Evolutionary conservation across 176 grass and related monocot species (phyloP), one percentile per base, ranked within the genome.

Genomic region (Alloteropsis semialata): DNA sequence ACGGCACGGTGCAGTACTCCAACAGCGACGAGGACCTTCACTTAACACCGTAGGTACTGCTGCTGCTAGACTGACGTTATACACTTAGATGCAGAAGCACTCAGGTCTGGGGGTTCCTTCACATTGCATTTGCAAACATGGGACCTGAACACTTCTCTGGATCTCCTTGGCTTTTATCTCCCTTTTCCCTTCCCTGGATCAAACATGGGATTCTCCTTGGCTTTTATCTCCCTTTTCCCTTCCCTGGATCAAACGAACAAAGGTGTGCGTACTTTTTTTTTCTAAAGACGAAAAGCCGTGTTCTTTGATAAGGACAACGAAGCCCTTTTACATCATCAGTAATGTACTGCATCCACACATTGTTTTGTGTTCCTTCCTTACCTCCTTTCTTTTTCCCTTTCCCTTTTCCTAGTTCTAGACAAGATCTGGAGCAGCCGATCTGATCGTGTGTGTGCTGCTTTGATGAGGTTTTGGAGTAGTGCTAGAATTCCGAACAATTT

Each of bases 201-300:
- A 46, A 46, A 85, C 58, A n/a, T 49, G 14, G 55, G 59, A 76
- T 75, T 67, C 72, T 67, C 24, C 34, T 55, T 2, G 45, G 2
- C 42, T 50, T 83, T 64, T 16, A 64, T 21, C 17, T 44, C 49
- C 54, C 46, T 84, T 75, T 75, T n/a, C 4, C 41, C 51, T 69
- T n/a, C 21, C 28, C 28, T 37, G 64, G 79, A 82, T 85, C 61
- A 46, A 46, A 85, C 58, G 74, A 60, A 17, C 63, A 85, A 85
- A 77, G 41, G 49, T 39, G 3, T 2, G 46, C 48, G 19, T 76
- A 14, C n/a, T n/a, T 63, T 79, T 19, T 2, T 3, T 43, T 78
- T 24, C 18, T 10, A 6, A 66, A 80, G 77, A 39, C 48, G 27
- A 37, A 80, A 78, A 78, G 74, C 63, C 32, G 53, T 37, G 74